A percentile compares a stretch with the other conserved stretches of the same genome.
Conservation (phyloP, 208 protist genomes). For the Spongospora subterranea region DNA sequence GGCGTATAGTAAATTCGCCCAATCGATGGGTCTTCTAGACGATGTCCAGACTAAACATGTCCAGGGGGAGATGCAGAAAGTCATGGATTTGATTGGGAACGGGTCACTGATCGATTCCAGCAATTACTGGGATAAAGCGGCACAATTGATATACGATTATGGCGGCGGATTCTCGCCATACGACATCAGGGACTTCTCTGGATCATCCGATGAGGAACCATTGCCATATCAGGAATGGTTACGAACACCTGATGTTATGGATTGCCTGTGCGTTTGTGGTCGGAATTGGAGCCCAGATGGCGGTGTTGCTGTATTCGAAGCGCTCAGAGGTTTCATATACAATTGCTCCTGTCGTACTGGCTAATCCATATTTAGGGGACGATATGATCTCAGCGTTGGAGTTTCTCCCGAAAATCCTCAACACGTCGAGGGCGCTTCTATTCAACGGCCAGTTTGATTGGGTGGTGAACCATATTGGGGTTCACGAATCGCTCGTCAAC, state of each 20-base stretch:
- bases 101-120: neutral
- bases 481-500: neutral
- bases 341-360: neutral
- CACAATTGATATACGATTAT: neutral
- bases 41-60: neutral
- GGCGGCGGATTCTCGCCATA: slow-evolving; percentile 37
- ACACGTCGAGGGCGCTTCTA: neutral
- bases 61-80: neutral
- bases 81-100: neutral
- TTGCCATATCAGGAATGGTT: neutral
- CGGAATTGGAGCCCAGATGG: neutral
- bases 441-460: slow-evolving; percentile 29
- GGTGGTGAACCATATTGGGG: neutral
- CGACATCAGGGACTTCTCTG: neutral
- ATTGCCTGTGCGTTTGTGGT: neutral
- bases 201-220: slow-evolving; percentile 21
- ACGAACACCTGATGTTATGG: neutral
- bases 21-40: neutral
- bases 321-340: neutral
- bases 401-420: neutral
- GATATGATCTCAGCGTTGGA: neutral
- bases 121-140: slow-evolving; percentile 11
- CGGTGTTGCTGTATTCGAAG: slow-evolving; percentile 30
- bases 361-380: neutral
- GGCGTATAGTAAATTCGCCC: neutral